Percentiles rank a stretch among this genome's conserved stretches.
Evolutionary conservation across 2,329 filamentous ascomycete species (phyloP).

Genomic region (Hyphodiscus sp.): DNA sequence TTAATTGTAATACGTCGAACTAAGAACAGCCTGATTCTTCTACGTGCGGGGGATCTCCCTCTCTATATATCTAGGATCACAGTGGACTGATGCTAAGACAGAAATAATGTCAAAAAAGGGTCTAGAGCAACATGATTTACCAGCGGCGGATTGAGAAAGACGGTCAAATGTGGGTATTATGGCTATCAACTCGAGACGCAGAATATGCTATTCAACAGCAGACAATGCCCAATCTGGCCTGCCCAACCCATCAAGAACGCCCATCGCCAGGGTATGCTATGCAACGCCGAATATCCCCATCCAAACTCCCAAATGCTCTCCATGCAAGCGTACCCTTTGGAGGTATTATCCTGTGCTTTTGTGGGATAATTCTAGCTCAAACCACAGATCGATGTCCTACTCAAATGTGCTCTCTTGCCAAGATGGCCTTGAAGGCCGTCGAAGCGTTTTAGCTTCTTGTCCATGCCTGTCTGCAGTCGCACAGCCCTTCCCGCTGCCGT

Average conservation of each 20-base stretch:
- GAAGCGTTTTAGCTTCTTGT: neutral
- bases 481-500: neutral
- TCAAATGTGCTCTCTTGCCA: neutral
- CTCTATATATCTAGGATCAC: no score
- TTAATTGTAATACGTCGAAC: no score
- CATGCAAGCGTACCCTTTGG: neutral
- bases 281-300: neutral
- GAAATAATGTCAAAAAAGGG: no score
- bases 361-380: neutral
- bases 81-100: no score
- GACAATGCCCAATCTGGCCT: neutral
- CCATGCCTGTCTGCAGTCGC: neutral
- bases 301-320: neutral
- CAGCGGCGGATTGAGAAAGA: neutral
- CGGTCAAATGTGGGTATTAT: neutral
- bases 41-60: no score
- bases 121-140: no score
- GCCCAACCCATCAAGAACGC: neutral
- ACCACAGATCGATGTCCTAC: neutral
- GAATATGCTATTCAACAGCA: neutral
- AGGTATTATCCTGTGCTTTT: neutral
- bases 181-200: neutral
- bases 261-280: neutral
- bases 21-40: no score
- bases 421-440: neutral